Conservation (phyloP, 2,329 filamentous ascomycete genomes). For the Exutisphaerella laricina region DNA sequence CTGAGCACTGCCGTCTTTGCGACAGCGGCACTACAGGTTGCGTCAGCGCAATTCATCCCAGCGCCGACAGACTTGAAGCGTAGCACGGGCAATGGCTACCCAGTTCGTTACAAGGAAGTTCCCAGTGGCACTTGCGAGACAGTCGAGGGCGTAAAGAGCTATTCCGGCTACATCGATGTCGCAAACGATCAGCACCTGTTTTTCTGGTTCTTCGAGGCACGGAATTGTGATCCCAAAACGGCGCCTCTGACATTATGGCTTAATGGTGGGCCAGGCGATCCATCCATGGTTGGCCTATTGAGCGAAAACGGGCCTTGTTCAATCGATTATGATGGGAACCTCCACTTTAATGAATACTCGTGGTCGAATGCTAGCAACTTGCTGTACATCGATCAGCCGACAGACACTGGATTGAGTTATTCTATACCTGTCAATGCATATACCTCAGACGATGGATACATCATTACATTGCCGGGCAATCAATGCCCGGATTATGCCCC, state of each 20-base stretch:
- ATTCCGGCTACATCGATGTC: slow-evolving; percentile 49
- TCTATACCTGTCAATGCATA: slow-evolving; percentile 40
- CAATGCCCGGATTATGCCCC: slow-evolving; percentile 18
- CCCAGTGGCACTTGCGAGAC: slow-evolving; percentile 52
- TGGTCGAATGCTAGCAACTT: slow-evolving; percentile 59
- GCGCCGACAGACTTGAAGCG: slow-evolving; percentile 40
- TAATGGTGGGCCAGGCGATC: slow-evolving; percentile 53
- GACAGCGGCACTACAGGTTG: not conserved
- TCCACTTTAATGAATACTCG: slow-evolving; percentile 50
- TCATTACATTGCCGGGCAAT: slow-evolving; percentile 33
- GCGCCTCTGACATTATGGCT: slow-evolving; percentile 59
- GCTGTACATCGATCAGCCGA: slow-evolving; percentile 65
- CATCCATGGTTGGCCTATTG: slow-evolving; percentile 54
- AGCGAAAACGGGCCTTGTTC: slow-evolving; percentile 36
- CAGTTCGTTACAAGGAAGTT: slow-evolving; percentile 55
- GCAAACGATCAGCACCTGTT: slow-evolving; percentile 44
- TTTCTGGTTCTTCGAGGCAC: slow-evolving; percentile 54
- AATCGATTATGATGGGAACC: slow-evolving; percentile 22
- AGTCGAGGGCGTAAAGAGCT: slow-evolving; percentile 52
- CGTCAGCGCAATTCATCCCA: slow-evolving; percentile 39
- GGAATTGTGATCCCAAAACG: slow-evolving; percentile 46
- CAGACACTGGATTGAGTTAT: slow-evolving; percentile 55
- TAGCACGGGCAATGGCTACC: slow-evolving; percentile 42
- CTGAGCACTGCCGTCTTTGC: not conserved
- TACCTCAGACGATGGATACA: slow-evolving; percentile 27